Evolutionary conservation across 345 rosid genomes (phyloP).

Genomic region (Eucalyptus regnans): DNA sequence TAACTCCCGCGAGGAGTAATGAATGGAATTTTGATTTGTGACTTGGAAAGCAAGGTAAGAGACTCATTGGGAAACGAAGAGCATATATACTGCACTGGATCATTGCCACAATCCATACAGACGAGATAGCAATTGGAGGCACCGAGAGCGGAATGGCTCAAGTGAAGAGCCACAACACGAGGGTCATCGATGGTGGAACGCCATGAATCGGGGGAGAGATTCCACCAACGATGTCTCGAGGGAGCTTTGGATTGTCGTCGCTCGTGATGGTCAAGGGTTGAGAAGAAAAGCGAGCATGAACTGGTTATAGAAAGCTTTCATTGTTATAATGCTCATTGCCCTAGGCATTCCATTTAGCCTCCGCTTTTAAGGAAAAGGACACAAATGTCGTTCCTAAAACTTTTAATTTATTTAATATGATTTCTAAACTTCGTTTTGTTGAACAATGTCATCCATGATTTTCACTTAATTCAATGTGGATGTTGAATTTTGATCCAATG

Average conservation of each 20-base stretch:
- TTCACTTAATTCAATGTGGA: no score
- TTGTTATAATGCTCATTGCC: no score
- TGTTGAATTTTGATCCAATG: no score
- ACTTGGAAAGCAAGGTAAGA: not conserved
- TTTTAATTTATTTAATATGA: no score
- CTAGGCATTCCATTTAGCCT: no score
- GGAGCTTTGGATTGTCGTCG: not conserved
- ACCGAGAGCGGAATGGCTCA: not conserved
- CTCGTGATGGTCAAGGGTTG: not conserved
- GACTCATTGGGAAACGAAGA: not conserved
- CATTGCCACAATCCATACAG: not conserved
- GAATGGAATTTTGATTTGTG: not conserved
- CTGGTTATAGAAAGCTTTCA: no score
- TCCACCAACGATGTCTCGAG: not conserved
- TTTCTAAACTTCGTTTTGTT: no score
- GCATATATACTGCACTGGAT: not conserved
- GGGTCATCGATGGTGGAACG: not conserved
- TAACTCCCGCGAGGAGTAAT: not conserved
- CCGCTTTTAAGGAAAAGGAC: accelerated
- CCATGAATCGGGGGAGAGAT: not conserved
- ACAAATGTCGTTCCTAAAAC: accelerated
- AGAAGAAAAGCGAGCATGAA: not conserved
- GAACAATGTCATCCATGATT: no score
- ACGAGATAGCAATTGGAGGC: not conserved
- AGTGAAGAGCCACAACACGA: not conserved